These are phyloP conservation scores for Guillardia theta DNA, from an alignment of 78 protist species.

Conservation along the genomic window DNA sequence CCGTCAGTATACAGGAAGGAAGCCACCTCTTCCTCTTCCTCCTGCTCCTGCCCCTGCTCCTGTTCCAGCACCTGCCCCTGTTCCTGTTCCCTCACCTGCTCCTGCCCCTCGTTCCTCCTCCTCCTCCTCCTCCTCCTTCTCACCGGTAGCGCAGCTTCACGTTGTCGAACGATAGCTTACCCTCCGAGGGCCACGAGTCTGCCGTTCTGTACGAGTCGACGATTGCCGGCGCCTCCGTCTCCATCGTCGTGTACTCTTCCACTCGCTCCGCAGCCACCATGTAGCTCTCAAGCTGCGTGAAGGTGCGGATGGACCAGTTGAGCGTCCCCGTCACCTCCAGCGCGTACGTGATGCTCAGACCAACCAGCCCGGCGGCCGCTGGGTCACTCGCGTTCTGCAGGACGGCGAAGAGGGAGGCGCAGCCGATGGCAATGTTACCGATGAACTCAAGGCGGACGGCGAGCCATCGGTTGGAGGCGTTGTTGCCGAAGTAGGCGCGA, in stretches of 20 bases:
- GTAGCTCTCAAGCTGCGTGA: slow-evolving; percentile 34
- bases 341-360: slow-evolving; percentile 30
- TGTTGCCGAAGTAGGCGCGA: slow-evolving; percentile 55
- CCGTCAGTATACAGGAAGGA: no score
- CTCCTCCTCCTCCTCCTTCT: not conserved
- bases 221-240: slow-evolving; percentile 9
- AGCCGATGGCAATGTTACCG: slow-evolving; percentile 24
- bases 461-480: slow-evolving; percentile 53
- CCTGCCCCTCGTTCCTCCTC: no score
- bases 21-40: no score
- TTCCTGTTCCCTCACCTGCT: not conserved
- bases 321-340: slow-evolving; percentile 28
- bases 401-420: slow-evolving; percentile 14
- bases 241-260: slow-evolving; percentile 45
- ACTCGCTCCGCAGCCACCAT: slow-evolving; percentile 61
- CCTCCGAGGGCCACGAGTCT: not conserved
- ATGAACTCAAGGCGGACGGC: slow-evolving; percentile 19
- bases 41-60: no score
- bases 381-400: not conserved
- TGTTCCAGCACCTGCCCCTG: slow-evolving; percentile 28
- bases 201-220: not conserved
- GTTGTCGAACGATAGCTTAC: not conserved
- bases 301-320: slow-evolving; percentile 20
- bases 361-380: slow-evolving; percentile 2
- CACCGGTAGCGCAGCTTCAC: slow-evolving; percentile 66